These are phyloP conservation scores for Astrothelium macrocarpum DNA, from an alignment of 495 filamentous ascomycete genomes.

Conservation along the genomic window DNA sequence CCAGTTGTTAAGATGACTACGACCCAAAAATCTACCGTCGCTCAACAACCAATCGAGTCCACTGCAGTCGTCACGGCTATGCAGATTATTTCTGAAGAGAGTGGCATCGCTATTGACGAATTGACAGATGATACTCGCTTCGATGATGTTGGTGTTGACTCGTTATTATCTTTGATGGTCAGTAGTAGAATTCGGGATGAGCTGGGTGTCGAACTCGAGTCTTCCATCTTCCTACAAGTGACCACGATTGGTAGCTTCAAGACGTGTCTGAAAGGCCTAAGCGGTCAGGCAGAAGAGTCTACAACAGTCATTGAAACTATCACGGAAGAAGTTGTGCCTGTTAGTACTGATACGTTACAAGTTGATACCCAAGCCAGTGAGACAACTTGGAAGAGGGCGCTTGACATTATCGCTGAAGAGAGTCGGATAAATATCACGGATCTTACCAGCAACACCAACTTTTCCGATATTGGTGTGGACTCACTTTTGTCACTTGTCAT, in stretches of 20 bases:
- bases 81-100: conserved; percentile 39
- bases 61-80: conserved; percentile 23
- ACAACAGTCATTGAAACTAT: not conserved
- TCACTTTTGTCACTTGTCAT: conserved; percentile 41
- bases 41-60: not conserved
- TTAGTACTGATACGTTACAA: not conserved
- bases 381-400: conserved; percentile 11
- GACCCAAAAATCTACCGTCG: conserved; percentile 1
- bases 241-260: conserved; percentile 36
- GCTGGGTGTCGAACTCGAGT: conserved; percentile 26
- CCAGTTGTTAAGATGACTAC: conserved; percentile 7
- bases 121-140: conserved; percentile 29
- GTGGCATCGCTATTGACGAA: conserved; percentile 34
- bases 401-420: conserved; percentile 38
- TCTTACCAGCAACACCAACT: conserved; percentile 27
- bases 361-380: not conserved
- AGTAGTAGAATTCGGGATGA: conserved; percentile 39
- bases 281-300: not conserved
- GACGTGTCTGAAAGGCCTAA: conserved; percentile 2
- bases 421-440: conserved; percentile 36
- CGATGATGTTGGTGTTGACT: conserved; percentile 40
- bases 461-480: conserved; percentile 43
- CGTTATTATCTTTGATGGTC: conserved; percentile 41
- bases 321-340: not conserved
- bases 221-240: conserved; percentile 30